These are phyloP conservation scores for Arthrobotrys conoides DNA, from an alignment of 2,329 filamentous ascomycete species.

Conservation along the genomic window DNA sequence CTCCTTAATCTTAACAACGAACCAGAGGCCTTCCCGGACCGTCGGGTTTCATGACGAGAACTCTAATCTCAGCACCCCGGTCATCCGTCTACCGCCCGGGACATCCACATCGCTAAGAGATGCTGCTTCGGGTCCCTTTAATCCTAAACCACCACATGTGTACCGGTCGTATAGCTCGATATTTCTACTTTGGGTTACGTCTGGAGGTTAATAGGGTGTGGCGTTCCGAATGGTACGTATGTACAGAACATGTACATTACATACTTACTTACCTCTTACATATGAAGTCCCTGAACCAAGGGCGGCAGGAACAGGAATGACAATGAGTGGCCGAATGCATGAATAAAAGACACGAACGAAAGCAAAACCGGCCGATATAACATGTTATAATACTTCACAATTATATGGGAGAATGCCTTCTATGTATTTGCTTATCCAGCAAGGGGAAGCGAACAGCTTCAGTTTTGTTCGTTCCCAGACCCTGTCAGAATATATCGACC, in stretches of 20 bases:
- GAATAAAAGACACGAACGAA: neutral
- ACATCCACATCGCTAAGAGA: constrained; percentile 47
- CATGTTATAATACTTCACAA: neutral
- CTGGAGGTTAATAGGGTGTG: constrained; percentile 47
- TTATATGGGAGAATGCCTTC: constrained; percentile 8
- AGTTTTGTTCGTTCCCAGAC: constrained; percentile 34
- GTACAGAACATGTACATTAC: neutral
- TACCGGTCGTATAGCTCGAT: constrained; percentile 29
- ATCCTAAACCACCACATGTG: neutral
- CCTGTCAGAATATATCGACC: constrained; percentile 37
- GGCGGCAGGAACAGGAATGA: constrained; percentile 22
- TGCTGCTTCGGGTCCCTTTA: constrained; percentile 35
- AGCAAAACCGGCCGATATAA: constrained; percentile 5
- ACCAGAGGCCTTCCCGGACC: constrained; percentile 49
- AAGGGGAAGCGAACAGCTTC: constrained; percentile 46
- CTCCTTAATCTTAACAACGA: constrained; percentile 59
- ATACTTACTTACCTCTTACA: too few relatives aligned
- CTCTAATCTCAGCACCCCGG: constrained; percentile 43
- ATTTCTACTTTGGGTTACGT: constrained; percentile 10
- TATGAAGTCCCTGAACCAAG: constrained; percentile 11
- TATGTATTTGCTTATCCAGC: constrained; percentile 21
- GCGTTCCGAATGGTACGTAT: constrained; percentile 30
- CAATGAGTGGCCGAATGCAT: constrained; percentile 1
- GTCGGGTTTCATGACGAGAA: constrained; percentile 58
- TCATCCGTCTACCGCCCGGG: constrained; percentile 11